Evolutionary conservation across 441 rosid genomes (phyloP), one percentile per base, ranked within the genome.

Genomic region (Sinapis alba): DNA sequence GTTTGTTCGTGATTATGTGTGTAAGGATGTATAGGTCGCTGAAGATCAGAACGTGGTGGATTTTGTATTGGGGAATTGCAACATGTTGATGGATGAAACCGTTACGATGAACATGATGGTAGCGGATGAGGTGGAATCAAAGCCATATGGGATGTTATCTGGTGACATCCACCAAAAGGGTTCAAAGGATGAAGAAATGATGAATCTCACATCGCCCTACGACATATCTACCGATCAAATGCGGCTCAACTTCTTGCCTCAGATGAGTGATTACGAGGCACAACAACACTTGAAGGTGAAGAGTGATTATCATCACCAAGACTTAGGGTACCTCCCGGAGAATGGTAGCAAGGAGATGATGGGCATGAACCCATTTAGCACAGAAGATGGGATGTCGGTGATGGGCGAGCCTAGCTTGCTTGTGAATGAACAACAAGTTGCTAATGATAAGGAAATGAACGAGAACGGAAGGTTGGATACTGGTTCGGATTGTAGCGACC

Each of bases 401-500:
- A 77, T 81, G 2, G 74, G 76, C 30, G 91, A 89, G 58, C 80
- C 86, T 7, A 75, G 77, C 67, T 26, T 65, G 79, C 67, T n/a
- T 45, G 72, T 73, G 30, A 71, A 78, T 8, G 82, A 84, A 21
- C 80, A 81, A 36, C 80, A 84, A 65, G 82, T 71, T 0, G 77
- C 30, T 66, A 78, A 85, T 15, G 86, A 85, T 24, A 82, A 83
- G 71, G 90, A 87, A 53, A n/a, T 30, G 15, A 77, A 72, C 1
- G 92, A 90, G 73, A 86, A 80, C 20, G 90, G 88, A 12, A 78
- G 83, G 27, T 78, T 89, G 0, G 96, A 86, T 77, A 89, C 94
- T 1, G 75, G 78, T 7, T 89, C 97, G 0, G 97, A 94, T 74
- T 90, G 97, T 36, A 90, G 93, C 56, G 97, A 94, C 80, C 97